These are phyloP conservation scores for Solanum microdontum DNA, from an alignment of 257 asterid genomes.

Conservation along the genomic window DNA sequence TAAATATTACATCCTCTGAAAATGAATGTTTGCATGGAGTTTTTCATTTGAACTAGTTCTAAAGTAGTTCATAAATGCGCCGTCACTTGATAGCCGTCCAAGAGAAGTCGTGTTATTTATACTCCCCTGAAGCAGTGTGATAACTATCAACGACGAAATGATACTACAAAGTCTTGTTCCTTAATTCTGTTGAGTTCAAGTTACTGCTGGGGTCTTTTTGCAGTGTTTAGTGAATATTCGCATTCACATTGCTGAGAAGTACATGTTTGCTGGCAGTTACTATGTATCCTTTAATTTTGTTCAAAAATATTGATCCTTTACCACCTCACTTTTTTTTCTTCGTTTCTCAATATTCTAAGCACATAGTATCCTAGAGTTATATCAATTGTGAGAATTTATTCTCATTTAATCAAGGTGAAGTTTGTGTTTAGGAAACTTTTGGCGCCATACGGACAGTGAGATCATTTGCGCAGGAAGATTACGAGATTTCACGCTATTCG, in stretches of 20 bases:
- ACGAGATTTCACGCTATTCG: slow-evolving; percentile 60
- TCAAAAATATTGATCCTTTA: background rate
- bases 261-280: background rate
- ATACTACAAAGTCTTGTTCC: background rate
- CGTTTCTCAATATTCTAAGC: background rate
- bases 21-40: background rate
- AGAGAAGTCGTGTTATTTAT: background rate
- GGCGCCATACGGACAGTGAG: slow-evolving; percentile 86
- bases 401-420: background rate
- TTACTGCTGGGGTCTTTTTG: background rate
- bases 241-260: background rate
- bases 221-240: background rate
- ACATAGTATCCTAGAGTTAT: background rate
- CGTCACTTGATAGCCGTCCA: background rate
- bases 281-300: background rate
- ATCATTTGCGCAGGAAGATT: slow-evolving; percentile 80
- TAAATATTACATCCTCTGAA: background rate
- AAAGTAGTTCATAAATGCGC: background rate
- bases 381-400: background rate
- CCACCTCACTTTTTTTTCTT: background rate
- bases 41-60: background rate
- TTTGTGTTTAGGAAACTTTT: slow-evolving; percentile 53
- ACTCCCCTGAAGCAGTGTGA: background rate
- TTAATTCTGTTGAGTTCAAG: background rate
- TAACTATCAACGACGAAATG: background rate